Conservation (phyloP, 495 filamentous ascomycete genomes). For the Parathielavia appendiculata region DNA sequence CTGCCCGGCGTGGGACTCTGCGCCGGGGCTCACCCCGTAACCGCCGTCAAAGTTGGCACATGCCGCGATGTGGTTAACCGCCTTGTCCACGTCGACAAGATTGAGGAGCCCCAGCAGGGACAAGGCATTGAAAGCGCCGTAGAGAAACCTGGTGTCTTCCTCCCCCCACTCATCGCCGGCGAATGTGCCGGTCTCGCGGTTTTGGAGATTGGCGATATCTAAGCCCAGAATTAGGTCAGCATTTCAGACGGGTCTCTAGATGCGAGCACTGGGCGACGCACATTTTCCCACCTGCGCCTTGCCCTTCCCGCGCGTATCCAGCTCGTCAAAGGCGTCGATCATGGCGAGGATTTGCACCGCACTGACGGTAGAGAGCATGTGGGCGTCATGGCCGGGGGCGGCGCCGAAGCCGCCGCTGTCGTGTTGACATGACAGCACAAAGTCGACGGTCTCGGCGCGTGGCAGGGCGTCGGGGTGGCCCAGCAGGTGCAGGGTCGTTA, state of each 20-base stretch:
- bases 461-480: constrained; percentile 73
- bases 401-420: constrained; percentile 88
- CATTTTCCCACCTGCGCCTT: constrained; percentile 68
- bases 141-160: constrained; percentile 89
- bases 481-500: constrained; percentile 82
- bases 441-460: constrained; percentile 75
- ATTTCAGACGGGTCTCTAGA: background rate
- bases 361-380: constrained; percentile 91
- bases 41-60: constrained; percentile 93
- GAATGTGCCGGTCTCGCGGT: constrained; percentile 76
- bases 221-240: constrained; percentile 13
- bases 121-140: constrained; percentile 78
- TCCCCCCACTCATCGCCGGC: constrained; percentile 96
- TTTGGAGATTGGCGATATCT: constrained; percentile 81
- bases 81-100: constrained; percentile 69
- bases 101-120: constrained; percentile 69
- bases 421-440: constrained; percentile 85
- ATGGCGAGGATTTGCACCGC: constrained; percentile 86
- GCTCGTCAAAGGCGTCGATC: constrained; percentile 75
- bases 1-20: constrained; percentile 89
- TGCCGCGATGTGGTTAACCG: constrained; percentile 67
- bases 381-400: constrained; percentile 88
- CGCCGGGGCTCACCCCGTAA: constrained; percentile 81
- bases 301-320: constrained; percentile 66
- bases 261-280: constrained; percentile 38